These are phyloP conservation scores for Cyanidiococcus yangmingshanensis DNA, from an alignment of 23 red algal species.

Conservation along the genomic window DNA sequence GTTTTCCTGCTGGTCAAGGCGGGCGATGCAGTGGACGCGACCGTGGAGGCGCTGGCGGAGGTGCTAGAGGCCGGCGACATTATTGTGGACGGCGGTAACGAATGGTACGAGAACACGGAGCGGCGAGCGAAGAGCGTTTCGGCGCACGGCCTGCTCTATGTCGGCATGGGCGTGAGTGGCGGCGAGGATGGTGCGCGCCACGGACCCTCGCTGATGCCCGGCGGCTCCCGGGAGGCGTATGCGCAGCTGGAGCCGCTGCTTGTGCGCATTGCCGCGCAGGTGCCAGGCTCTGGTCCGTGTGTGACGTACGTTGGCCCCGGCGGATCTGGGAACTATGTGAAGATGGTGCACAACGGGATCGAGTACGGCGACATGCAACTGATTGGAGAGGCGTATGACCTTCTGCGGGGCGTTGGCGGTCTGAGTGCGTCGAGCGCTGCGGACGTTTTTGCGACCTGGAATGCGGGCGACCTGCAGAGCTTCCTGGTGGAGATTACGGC, in stretches of 20 bases:
- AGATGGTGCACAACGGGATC: constrained; percentile 92
- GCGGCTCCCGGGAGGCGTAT: constrained; percentile 40
- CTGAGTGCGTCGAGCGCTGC: constrained; percentile 31
- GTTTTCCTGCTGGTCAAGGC: constrained; percentile 72
- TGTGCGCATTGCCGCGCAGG: constrained; percentile 50
- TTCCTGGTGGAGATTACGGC: constrained; percentile 97
- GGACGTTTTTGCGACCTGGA: constrained; percentile 83
- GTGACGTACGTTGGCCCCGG: constrained; percentile 43
- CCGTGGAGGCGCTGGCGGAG: constrained; percentile 29
- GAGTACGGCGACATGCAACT: constrained; percentile 73
- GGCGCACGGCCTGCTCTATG: constrained; percentile 35
- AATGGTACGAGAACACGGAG: constrained; percentile 42
- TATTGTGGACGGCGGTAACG: constrained; percentile 75
- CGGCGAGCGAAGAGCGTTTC: constrained; percentile 40
- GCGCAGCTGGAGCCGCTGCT: constrained; percentile 43
- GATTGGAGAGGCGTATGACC: constrained; percentile 30
- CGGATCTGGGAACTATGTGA: constrained; percentile 65
- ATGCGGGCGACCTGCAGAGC: constrained; percentile 55
- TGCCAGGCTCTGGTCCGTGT: constrained; percentile 34
- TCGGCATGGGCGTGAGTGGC: constrained; percentile 59
- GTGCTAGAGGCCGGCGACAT: constrained; percentile 48
- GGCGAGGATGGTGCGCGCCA: constrained; percentile 76
- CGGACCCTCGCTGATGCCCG: constrained; percentile 74
- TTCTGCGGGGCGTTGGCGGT: constrained; percentile 36
- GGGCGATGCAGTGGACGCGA: constrained; percentile 49